Conservation (phyloP, 768 basidiomycete genomes). For the Lactarius deliciosus region DNA sequence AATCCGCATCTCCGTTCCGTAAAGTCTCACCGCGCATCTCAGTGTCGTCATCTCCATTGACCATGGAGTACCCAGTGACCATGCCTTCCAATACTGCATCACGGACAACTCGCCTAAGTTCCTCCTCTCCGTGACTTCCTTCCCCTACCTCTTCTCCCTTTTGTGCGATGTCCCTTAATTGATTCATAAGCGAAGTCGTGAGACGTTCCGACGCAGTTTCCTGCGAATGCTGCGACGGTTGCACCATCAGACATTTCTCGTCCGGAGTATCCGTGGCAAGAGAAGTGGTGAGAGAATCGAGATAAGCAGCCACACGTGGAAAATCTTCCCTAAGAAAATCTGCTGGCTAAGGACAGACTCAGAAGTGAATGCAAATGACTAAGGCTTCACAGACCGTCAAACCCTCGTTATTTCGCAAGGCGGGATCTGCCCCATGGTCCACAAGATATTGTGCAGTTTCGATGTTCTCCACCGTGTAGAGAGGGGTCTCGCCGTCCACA, state of each 20-base stretch:
- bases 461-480: slow-evolving; percentile 85
- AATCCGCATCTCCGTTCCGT: background rate
- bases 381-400: slow-evolving; percentile 57
- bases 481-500: slow-evolving; percentile 85
- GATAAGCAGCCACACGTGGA: slow-evolving; percentile 60
- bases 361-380: background rate
- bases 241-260: slow-evolving; percentile 22
- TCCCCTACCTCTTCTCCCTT: slow-evolving; percentile 54
- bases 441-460: slow-evolving; percentile 78
- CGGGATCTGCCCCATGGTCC: slow-evolving; percentile 68
- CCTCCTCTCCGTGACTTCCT: slow-evolving; percentile 56
- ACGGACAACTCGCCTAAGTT: slow-evolving; percentile 61
- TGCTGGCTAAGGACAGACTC: slow-evolving; percentile 51
- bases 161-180: slow-evolving; percentile 67
- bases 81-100: slow-evolving; percentile 68
- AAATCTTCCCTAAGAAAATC: slow-evolving; percentile 71
- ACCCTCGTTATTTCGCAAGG: slow-evolving; percentile 66
- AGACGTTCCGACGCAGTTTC: slow-evolving; percentile 68
- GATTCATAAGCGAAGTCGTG: slow-evolving; percentile 63
- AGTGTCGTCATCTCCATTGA: slow-evolving; percentile 31
- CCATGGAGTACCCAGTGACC: slow-evolving; percentile 56
- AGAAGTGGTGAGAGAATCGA: slow-evolving; percentile 43
- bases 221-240: slow-evolving; percentile 65
- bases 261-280: slow-evolving; percentile 31
- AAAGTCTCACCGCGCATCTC: slow-evolving; percentile 5